Conservation (phyloP, 2,329 filamentous ascomycete species). For the Corynespora cassiicola region DNA sequence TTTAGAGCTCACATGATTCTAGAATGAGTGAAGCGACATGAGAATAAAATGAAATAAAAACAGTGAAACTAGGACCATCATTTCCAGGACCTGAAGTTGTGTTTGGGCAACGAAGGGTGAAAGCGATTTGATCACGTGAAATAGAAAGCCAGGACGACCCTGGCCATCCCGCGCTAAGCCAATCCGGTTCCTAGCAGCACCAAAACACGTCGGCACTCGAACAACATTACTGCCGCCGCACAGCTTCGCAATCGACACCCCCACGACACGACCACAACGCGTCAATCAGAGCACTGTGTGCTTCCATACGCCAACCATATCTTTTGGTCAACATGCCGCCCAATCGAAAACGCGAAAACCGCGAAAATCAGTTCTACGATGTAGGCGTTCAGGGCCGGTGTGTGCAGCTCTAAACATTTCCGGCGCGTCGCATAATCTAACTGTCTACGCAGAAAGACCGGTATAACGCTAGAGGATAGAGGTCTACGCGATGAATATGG, state of each 20-base stretch:
- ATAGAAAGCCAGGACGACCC: too few species aligned
- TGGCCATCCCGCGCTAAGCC: constrained; percentile 1
- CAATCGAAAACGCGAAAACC: constrained; percentile 42
- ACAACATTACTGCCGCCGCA: background rate
- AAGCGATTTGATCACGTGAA: too few species aligned
- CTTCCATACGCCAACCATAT: constrained; percentile 1
- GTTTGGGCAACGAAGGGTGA: too few species aligned
- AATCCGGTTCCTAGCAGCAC: constrained; percentile 1
- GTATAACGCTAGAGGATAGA: constrained; percentile 77
- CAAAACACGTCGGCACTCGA: constrained; percentile 11
- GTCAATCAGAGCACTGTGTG: constrained; percentile 8
- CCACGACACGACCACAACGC: constrained; percentile 22
- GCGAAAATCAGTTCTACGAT: constrained; percentile 49
- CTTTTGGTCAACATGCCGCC: constrained; percentile 39
- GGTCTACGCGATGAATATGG: constrained; percentile 89
- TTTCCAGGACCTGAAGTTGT: too few species aligned
- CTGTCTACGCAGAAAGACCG: constrained; percentile 76
- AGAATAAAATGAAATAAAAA: too few species aligned
- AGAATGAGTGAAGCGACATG: too few species aligned
- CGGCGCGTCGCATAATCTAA: constrained; percentile 21
- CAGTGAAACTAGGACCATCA: too few species aligned
- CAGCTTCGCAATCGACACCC: constrained; percentile 16
- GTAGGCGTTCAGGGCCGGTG: constrained; percentile 49
- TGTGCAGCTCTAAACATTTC: too few species aligned
- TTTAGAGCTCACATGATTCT: too few species aligned